Percentiles rank a stretch among this genome's conserved stretches.
Evolutionary conservation across 2,329 filamentous ascomycete genomes (phyloP).

Genomic region (Blumeriella jaapii): DNA sequence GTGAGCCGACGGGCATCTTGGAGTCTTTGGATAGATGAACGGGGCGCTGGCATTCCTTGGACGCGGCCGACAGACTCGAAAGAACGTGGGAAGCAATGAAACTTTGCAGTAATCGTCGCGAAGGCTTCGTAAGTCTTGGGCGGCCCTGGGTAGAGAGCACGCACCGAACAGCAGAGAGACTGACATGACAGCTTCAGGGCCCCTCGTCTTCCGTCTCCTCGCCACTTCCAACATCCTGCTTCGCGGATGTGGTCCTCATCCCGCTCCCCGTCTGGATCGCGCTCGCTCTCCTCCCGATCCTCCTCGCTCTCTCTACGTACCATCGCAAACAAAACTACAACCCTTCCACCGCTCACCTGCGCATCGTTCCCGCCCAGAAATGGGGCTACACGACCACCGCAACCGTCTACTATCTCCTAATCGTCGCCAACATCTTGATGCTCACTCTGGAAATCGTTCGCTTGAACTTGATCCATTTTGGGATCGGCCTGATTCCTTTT

Average conservation of each 20-base stretch:
- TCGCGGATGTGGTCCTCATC: slow-evolving; percentile 27
- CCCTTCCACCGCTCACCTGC: slow-evolving; percentile 17
- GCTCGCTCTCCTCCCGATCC: slow-evolving; percentile 19
- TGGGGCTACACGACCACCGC: slow-evolving; percentile 12
- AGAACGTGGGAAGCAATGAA: slow-evolving; percentile 1
- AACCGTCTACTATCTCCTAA: slow-evolving; percentile 25
- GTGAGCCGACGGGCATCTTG: not conserved
- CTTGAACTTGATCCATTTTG: slow-evolving; percentile 23
- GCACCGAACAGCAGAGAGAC: not conserved
- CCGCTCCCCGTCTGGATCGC: slow-evolving; percentile 28
- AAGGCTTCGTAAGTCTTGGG: slow-evolving; percentile 9
- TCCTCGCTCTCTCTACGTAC: slow-evolving; percentile 16
- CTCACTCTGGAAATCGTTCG: slow-evolving; percentile 27
- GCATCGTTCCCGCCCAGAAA: slow-evolving; percentile 5
- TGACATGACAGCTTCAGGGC: slow-evolving; percentile 17
- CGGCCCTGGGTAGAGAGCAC: no score
- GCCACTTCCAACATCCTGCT: slow-evolving; percentile 28
- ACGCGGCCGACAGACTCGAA: no score
- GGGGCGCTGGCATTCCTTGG: not conserved
- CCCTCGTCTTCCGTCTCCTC: slow-evolving; percentile 26
- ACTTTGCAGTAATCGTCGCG: slow-evolving; percentile 6
- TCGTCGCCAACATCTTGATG: slow-evolving; percentile 26
- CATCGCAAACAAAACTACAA: slow-evolving; percentile 16
- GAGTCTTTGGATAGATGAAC: not conserved
- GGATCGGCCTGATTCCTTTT: slow-evolving; percentile 28